Conservation (phyloP, 2,329 filamentous ascomycete species). For the Acrocalymma vagum region DNA sequence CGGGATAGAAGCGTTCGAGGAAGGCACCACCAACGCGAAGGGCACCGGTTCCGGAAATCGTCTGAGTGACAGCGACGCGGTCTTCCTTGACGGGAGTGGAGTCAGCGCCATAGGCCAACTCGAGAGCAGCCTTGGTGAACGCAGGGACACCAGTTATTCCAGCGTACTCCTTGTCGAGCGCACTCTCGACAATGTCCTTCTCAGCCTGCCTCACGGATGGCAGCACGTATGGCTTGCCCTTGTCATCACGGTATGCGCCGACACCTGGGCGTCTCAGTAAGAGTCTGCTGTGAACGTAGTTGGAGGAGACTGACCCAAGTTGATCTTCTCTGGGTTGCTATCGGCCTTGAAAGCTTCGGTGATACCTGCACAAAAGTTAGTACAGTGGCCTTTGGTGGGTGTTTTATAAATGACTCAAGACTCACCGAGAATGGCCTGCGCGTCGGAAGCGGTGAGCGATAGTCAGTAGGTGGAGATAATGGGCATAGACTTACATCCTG, state of each 20-base stretch:
- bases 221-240: conserved; percentile 97
- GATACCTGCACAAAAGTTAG: conserved; percentile 66
- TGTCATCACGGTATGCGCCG: conserved; percentile 96
- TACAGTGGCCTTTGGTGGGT: background rate
- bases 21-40: conserved; percentile 95
- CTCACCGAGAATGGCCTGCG: conserved; percentile 79
- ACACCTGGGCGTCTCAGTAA: conserved; percentile 69
- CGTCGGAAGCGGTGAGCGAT: conserved; percentile 29
- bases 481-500: conserved; percentile 44
- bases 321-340: conserved; percentile 93
- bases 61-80: conserved; percentile 91
- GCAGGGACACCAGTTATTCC: conserved; percentile 95
- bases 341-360: conserved; percentile 99
- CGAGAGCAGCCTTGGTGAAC: conserved; percentile 90
- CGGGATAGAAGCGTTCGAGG: conserved; percentile 88
- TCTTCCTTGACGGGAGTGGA: conserved; percentile 76
- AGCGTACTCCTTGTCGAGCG: conserved; percentile 96
- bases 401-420: conserved; percentile 16
- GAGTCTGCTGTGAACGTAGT: background rate
- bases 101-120: conserved; percentile 87
- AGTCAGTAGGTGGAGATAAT: conserved; percentile 3
- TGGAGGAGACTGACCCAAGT: conserved; percentile 72
- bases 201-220: conserved; percentile 91
- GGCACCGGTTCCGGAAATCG: conserved; percentile 97
- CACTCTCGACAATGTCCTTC: conserved; percentile 79